A percentile compares a stretch with the other conserved stretches of the same genome.
Conservation (phyloP, 1,139 yeast genomes). For the Chernovozyma sophiae-reginae region DNA sequence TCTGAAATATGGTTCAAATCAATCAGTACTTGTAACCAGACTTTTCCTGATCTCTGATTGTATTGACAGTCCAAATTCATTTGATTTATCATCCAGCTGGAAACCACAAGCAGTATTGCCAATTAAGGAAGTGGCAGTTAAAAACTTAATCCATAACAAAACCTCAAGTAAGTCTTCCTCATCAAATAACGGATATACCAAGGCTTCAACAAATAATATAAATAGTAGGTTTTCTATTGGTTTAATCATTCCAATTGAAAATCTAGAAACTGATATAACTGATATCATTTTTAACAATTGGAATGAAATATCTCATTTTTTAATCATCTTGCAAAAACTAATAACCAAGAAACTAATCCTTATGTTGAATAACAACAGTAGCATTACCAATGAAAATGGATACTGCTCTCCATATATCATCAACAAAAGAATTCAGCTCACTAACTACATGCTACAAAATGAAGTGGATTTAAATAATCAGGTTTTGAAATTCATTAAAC, state of each 20-base stretch:
- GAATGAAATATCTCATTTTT: conserved; percentile 42
- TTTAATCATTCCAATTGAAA: conserved; percentile 42
- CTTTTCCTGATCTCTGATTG: conserved; percentile 39
- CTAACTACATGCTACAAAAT: conserved; percentile 32
- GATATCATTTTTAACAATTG: conserved; percentile 47
- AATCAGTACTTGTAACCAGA: conserved; percentile 43
- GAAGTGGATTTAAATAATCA: conserved; percentile 40
- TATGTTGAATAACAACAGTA: conserved; percentile 2
- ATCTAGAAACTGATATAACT: conserved; percentile 23
- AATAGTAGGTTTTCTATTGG: conserved; percentile 47
- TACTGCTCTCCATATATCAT: conserved; percentile 22
- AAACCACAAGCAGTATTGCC: neutral
- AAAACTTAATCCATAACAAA: no score
- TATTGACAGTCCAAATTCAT: conserved; percentile 11
- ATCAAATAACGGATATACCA: neutral
- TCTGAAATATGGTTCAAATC: conserved; percentile 23
- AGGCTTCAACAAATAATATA: conserved; percentile 8
- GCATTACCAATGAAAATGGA: neutral
- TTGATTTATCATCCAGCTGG: neutral
- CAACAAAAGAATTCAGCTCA: conserved; percentile 39
- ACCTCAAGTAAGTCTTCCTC: neutral
- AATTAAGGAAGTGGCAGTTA: neutral
- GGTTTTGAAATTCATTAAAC: conserved; percentile 31
- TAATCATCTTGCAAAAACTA: conserved; percentile 35
- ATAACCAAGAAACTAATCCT: conserved; percentile 33